These are phyloP conservation scores for Aspergillus pseudoviridinutans DNA, from an alignment of 2,329 filamentous ascomycete species.

Conservation along the genomic window DNA sequence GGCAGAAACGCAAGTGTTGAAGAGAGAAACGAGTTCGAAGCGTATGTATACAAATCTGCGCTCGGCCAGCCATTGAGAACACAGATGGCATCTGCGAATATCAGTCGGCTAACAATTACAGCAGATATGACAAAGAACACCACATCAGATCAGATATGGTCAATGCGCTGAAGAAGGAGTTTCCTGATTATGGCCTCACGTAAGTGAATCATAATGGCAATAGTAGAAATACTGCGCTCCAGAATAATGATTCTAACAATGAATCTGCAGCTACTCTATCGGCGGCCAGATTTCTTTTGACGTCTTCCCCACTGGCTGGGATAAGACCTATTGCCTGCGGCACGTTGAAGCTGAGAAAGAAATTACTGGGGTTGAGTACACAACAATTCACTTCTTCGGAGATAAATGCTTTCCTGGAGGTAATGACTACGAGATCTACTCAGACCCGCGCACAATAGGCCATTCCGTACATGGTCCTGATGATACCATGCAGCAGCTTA, in stretches of 20 bases:
- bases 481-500: slow-evolving; percentile 75
- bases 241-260: background rate
- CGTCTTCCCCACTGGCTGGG: slow-evolving; percentile 94
- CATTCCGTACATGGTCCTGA: slow-evolving; percentile 78
- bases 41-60: slow-evolving; percentile 29
- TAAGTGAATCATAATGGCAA: slow-evolving; percentile 47
- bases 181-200: slow-evolving; percentile 79
- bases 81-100: background rate
- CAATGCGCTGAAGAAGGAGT: slow-evolving; percentile 69
- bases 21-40: slow-evolving; percentile 79
- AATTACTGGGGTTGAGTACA: slow-evolving; percentile 62
- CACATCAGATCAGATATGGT: slow-evolving; percentile 76
- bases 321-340: slow-evolving; percentile 94
- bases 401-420: slow-evolving; percentile 91
- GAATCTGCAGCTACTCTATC: slow-evolving; percentile 69
- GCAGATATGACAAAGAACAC: slow-evolving; percentile 68
- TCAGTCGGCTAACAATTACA: slow-evolving; percentile 8
- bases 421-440: slow-evolving; percentile 94
- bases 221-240: background rate
- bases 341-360: slow-evolving; percentile 81
- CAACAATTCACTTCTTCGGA: slow-evolving; percentile 93
- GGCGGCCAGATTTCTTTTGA: slow-evolving; percentile 98
- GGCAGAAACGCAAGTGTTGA: slow-evolving; percentile 75
- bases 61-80: background rate
- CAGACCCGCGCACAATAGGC: slow-evolving; percentile 74